These are phyloP conservation scores for Bonnemaisonia californica DNA, from an alignment of 31 red algal genomes.

Conservation along the genomic window DNA sequence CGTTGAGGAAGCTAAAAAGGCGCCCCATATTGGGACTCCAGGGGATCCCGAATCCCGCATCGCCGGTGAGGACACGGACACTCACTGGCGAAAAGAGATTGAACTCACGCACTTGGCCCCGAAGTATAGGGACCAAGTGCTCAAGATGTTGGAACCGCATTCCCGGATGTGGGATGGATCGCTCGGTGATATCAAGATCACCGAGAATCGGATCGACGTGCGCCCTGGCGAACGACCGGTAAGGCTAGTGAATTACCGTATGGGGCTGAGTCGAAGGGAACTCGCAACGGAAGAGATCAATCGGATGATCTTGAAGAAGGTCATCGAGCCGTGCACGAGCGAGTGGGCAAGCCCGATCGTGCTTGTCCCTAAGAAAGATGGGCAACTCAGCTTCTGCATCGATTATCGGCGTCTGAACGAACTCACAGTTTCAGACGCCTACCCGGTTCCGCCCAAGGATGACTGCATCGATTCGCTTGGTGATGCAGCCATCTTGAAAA, in stretches of 20 bases:
- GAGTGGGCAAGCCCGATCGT: slow-evolving; percentile 2
- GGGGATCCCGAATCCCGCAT: no score
- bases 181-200: no score
- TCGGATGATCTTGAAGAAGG: not conserved
- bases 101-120: no score
- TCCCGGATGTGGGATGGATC: no score
- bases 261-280: not conserved
- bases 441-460: slow-evolving; percentile 28
- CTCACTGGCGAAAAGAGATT: no score
- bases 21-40: no score
- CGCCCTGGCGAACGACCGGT: not conserved
- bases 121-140: no score
- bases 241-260: not conserved
- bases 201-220: not conserved
- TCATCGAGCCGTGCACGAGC: slow-evolving; percentile 3
- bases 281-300: not conserved
- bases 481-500: slow-evolving; percentile 24
- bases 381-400: not conserved
- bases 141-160: no score
- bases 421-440: slow-evolving; percentile 8
- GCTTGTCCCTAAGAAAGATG: slow-evolving; percentile 1
- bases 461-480: slow-evolving; percentile 31
- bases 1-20: no score
- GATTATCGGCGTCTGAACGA: slow-evolving; percentile 27
- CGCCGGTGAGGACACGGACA: no score